These are phyloP conservation scores for Plasmodium cynomolgi DNA, from an alignment of 169 alveolate species.

Conservation along the genomic window DNA sequence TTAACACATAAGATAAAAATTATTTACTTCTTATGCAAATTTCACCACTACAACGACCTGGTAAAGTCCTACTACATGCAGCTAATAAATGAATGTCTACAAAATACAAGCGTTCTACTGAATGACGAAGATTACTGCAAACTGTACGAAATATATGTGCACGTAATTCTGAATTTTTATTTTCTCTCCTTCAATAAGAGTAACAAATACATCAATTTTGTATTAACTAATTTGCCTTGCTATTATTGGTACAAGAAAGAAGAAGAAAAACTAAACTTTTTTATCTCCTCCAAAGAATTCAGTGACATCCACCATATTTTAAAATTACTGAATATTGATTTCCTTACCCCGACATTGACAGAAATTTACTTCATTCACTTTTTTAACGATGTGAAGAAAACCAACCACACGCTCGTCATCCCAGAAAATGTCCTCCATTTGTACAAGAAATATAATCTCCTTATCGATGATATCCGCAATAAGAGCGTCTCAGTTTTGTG, in stretches of 20 bases:
- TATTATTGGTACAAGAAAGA: slow-evolving; percentile 75
- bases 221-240: slow-evolving; percentile 65
- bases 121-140: slow-evolving; percentile 71
- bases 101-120: not conserved
- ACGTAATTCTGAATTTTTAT: slow-evolving; percentile 73
- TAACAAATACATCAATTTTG: slow-evolving; percentile 71
- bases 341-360: slow-evolving; percentile 68
- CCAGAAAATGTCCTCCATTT: slow-evolving; percentile 48
- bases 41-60: slow-evolving; percentile 46
- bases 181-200: slow-evolving; percentile 72
- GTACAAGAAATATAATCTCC: slow-evolving; percentile 48
- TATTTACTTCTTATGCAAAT: slow-evolving; percentile 60
- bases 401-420: slow-evolving; percentile 4
- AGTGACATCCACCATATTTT: slow-evolving; percentile 36
- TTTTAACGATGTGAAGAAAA: slow-evolving; percentile 57
- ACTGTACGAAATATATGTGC: slow-evolving; percentile 71
- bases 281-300: slow-evolving; percentile 37
- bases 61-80: slow-evolving; percentile 48
- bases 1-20: slow-evolving; percentile 44
- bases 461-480: slow-evolving; percentile 55
- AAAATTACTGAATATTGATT: slow-evolving; percentile 55
- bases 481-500: slow-evolving; percentile 54
- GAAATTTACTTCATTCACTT: slow-evolving; percentile 73
- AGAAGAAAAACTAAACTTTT: slow-evolving; percentile 72
- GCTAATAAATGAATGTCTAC: slow-evolving; percentile 37